Conservation (phyloP, 768 basidiomycete species). For the Tremella fuciformis region DNA sequence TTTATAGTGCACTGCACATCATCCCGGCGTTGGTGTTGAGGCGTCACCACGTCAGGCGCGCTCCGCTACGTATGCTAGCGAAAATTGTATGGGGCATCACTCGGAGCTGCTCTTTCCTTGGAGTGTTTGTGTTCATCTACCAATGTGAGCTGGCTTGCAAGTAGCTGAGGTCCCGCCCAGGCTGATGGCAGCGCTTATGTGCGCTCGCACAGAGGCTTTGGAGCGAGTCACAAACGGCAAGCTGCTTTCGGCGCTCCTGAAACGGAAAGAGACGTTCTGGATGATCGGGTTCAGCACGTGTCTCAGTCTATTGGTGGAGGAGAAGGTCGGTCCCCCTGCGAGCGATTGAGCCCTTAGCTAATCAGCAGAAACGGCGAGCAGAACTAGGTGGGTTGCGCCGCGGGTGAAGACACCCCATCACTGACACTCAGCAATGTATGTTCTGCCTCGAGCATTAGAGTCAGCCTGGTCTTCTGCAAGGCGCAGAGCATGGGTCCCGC, state of each 20-base stretch:
- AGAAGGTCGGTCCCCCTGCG: slow-evolving; percentile 55
- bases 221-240: slow-evolving; percentile 47
- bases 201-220: slow-evolving; percentile 32
- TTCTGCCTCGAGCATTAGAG: slow-evolving; percentile 81
- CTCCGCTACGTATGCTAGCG: slow-evolving; percentile 66
- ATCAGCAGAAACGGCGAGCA: slow-evolving; percentile 62
- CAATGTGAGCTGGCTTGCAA: slow-evolving; percentile 61
- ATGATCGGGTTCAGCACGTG: slow-evolving; percentile 70
- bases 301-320: slow-evolving; percentile 78
- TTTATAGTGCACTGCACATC: slow-evolving; percentile 84
- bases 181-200: slow-evolving; percentile 28
- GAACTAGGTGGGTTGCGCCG: slow-evolving; percentile 81
- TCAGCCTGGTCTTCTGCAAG: slow-evolving; percentile 79
- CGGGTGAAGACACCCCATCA: neutral
- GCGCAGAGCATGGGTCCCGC: slow-evolving; percentile 67
- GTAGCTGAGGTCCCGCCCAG: neutral
- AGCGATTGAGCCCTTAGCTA: neutral
- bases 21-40: slow-evolving; percentile 83
- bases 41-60: slow-evolving; percentile 62
- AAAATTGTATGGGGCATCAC: slow-evolving; percentile 68
- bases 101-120: slow-evolving; percentile 82
- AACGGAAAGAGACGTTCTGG: slow-evolving; percentile 71
- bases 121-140: slow-evolving; percentile 74
- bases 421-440: slow-evolving; percentile 46
- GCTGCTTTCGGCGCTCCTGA: slow-evolving; percentile 60